Evolutionary conservation across 1,139 yeast genomes (phyloP), one percentile per base, ranked within the genome.

Genomic region (Sugiyamaella xylanicola): DNA sequence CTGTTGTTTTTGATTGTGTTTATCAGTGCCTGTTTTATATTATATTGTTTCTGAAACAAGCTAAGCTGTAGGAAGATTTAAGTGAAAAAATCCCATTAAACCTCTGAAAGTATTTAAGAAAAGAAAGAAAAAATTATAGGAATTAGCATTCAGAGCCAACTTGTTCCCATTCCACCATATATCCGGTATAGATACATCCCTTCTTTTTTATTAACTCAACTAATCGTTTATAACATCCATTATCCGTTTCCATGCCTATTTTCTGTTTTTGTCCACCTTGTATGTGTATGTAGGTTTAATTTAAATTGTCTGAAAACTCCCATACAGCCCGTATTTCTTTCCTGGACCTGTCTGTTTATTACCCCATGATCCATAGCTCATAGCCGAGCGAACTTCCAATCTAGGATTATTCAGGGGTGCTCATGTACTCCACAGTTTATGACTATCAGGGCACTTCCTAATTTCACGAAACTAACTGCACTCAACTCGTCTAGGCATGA

Each of bases 401-500:
- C 37, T 32, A 32, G 37, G 37, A 32, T 32, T 32, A 32, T 32
- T 32, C 37, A 32, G 37, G 37, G 37, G 37, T 32, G 37, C 37
- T 32, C 15, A 41, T 41, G 45, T 22, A 41, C 27, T 41, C 42
- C 42, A 20, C 20, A n/a, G 29, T 46, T 45, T 9, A 29, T 17
- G 48, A 5, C 29, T 4, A 20, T 21, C 49, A 46, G 49, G 49
- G 49, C 37, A 39, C 42, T 27, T 21, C 42, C 40, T 36, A 22
- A 13, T 15, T 11, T 11, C 27, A 19, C 19, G n/a, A 35, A 32
- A 32, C 37, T 32, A 7, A 40, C 32, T 37, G 52, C 52, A 48
- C 19, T n/a, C 9, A 22, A 48, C 52, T 48, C 17, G n/a, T 19
- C 29, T 48, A 11, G 45, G 52, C 40, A 48, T 40, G 52, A 32